A percentile compares a stretch with the other conserved stretches of the same genome.
Conservation (phyloP, 306 rosid genomes). For the Quercus alba region DNA sequence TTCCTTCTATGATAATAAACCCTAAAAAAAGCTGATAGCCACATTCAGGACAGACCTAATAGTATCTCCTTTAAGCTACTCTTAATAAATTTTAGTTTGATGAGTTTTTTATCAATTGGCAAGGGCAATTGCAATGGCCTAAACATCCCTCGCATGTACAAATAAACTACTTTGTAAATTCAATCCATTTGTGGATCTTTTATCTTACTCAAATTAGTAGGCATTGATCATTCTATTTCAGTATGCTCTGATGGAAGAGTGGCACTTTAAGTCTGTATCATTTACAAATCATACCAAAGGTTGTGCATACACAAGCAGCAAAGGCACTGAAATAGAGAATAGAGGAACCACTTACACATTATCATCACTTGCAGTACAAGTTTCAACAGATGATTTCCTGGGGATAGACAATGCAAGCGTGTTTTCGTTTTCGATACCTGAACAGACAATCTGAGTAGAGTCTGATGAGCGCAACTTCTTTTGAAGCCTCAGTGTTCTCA, state of each 20-base stretch:
- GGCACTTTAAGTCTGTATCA: background rate
- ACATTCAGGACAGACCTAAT: background rate
- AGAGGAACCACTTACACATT: constrained; percentile 27
- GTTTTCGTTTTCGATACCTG: constrained; percentile 28
- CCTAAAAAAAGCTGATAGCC: background rate
- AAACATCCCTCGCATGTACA: background rate
- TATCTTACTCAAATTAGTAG: background rate
- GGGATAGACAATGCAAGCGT: constrained; percentile 32
- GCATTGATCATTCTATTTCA: background rate
- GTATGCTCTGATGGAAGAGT: background rate
- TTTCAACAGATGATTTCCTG: constrained; percentile 40
- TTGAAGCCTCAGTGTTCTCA: constrained; percentile 42
- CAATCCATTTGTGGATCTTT: background rate
- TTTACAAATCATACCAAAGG: background rate
- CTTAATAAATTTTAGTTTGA: background rate
- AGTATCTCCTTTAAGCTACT: background rate
- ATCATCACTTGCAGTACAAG: constrained; percentile 26
- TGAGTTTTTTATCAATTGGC: background rate
- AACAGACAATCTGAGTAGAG: constrained; percentile 32
- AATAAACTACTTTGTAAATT: background rate
- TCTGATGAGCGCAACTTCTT: constrained; percentile 39
- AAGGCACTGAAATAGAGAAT: constrained; percentile 8
- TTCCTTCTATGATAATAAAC: background rate
- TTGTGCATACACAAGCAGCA: background rate
- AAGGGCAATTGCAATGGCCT: background rate